Percentiles rank a stretch among this genome's conserved stretches.
Conservation (phyloP, 371 early-diverging fungal genomes). For the Nematocida parisii region DNA sequence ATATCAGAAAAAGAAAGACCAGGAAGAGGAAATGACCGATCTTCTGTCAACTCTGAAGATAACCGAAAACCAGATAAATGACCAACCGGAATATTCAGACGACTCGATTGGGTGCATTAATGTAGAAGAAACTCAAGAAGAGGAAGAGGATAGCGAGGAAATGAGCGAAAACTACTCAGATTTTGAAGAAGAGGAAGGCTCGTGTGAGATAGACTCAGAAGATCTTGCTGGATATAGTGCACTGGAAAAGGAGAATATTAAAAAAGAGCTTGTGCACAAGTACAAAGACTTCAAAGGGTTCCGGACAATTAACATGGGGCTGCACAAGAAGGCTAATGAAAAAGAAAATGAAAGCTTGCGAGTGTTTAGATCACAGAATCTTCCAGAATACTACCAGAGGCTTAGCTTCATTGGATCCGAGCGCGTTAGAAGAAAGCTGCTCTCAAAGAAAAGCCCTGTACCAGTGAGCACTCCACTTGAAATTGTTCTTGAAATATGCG, state of each 20-base stretch:
- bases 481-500: constrained; percentile 12
- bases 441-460: constrained; percentile 51
- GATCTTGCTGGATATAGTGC: constrained; percentile 51
- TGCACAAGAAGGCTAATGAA: constrained; percentile 56
- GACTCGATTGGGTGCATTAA: constrained; percentile 21
- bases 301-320: constrained; percentile 64
- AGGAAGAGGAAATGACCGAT: constrained; percentile 37
- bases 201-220: constrained; percentile 6
- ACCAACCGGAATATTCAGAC: constrained; percentile 49
- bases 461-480: constrained; percentile 29
- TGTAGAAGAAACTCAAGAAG: constrained; percentile 12
- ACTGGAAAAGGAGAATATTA: constrained; percentile 58
- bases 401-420: constrained; percentile 47
- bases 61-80: constrained; percentile 22
- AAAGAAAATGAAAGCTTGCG: constrained; percentile 36
- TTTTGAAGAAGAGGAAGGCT: constrained; percentile 10
- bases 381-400: constrained; percentile 46
- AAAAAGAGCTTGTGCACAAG: constrained; percentile 62
- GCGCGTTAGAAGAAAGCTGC: constrained; percentile 33
- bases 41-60: constrained; percentile 4
- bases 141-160: constrained; percentile 30
- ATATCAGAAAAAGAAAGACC: constrained; percentile 36
- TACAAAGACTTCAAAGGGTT: constrained; percentile 50
- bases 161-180: constrained; percentile 5
- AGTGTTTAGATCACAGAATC: constrained; percentile 45